Evolutionary conservation across 2,329 filamentous ascomycete species (phyloP), one percentile per base, ranked within the genome.

Genomic region (Scleromitrula shiraiana): DNA sequence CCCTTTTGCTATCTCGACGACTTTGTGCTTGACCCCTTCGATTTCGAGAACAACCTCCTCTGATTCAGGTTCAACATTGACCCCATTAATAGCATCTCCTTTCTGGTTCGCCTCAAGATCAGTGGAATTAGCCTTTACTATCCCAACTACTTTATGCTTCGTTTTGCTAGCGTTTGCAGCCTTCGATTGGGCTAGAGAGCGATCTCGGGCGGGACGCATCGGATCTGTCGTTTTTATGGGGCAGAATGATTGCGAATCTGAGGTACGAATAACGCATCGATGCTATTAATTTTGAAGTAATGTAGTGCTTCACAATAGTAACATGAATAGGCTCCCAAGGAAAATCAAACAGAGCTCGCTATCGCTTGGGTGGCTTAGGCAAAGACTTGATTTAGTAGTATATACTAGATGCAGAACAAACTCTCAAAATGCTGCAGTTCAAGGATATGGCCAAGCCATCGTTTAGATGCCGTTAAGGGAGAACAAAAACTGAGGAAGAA

Each of bases 1-100:
- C 14, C 68, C 66, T 4, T 70, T 56, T 19, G 73, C 73, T 41
- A 88, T 74, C 26, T 71, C 67, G 36, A 79, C 62, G 46, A 78
- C 42, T 4, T 56, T 45, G 33, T 57, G 51, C 22, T 47, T 42
- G 19, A 54, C 51, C 4, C 52, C 54, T 22, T 59, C 60, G 9
- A 62, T 49, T 19, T 49, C 36, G 9, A 62, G 43, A 2, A 51
- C 51, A 22, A 36, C 33, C 30, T 54, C 50, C n/a, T 24, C 33
- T 10, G 24, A 35, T 32, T 32, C 24, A 26, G 38, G 19, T 19
- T 37, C 19, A 7, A 10, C n/a, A 6, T 37, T 22, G 15, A 12
- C 10, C 33, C 15, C 33, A 17, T 19, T 10, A 19, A 20, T 22
- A 7, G 6, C 17, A 19, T 10, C 6, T 37, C 12, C 19, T 19